phyloP scores from a whole-genome alignment of 805 yeast genomes.

The Scheffersomyces stipitis region DNA sequence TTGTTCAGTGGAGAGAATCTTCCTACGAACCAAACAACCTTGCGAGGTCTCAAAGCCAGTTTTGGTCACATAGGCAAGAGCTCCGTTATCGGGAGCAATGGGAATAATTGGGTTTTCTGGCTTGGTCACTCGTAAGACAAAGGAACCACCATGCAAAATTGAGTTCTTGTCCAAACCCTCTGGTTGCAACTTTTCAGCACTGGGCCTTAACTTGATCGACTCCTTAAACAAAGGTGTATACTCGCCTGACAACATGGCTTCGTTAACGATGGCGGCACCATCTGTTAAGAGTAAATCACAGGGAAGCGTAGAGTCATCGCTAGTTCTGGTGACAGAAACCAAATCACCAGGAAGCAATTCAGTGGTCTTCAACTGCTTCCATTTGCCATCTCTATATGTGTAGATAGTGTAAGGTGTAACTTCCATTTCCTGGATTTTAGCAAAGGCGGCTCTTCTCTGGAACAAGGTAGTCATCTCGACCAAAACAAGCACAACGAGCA shows the following conservation, averaged over 20 bases:
- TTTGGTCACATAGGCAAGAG: conserved; percentile 82
- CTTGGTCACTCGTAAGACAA: conserved; percentile 84
- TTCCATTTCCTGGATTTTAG: conserved; percentile 96
- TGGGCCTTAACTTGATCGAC: conserved; percentile 81
- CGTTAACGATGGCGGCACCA: conserved; percentile 94
- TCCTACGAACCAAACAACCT: conserved; percentile 94
- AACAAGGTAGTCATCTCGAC: conserved; percentile 94
- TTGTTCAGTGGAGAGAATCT: conserved; percentile 96
- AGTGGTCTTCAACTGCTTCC: conserved; percentile 70
- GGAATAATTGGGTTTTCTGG: conserved; percentile 55
- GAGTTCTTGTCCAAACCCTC: conserved; percentile 90
- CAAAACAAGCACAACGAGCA: conserved; percentile 85
- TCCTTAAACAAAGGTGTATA: conserved; percentile 96
- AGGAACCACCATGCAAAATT: conserved; percentile 91
- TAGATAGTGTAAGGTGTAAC: conserved; percentile 83
- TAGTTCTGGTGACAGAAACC: conserved; percentile 83
- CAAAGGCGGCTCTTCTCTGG: conserved; percentile 92
- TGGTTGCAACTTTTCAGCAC: conserved; percentile 61
- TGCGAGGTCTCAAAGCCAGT: conserved; percentile 99
- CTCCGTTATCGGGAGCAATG: conserved; percentile 87
- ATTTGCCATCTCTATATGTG: conserved; percentile 66
- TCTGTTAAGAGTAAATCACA: conserved; percentile 85
- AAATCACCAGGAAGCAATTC: conserved; percentile 89
- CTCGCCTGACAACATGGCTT: conserved; percentile 98
- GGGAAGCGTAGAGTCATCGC: conserved; percentile 89